Conservation (phyloP, 805 yeast species). For the Wickerhamomyces pijperi region DNA sequence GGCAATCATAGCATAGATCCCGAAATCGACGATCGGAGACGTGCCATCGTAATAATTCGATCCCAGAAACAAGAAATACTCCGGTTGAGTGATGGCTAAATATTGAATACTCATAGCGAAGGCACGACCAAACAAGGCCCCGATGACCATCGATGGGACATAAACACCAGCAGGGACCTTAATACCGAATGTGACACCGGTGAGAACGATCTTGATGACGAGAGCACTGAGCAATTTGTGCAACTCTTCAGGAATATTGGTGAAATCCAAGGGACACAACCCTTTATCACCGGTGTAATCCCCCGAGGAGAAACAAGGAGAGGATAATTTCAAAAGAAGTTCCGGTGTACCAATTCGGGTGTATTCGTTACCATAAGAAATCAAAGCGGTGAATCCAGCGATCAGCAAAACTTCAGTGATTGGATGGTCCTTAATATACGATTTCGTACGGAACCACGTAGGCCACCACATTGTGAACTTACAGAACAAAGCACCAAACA, state of each 20-base stretch:
- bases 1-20: slow-evolving; percentile 42
- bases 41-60: slow-evolving; percentile 6
- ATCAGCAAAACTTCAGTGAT: slow-evolving; percentile 33
- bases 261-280: slow-evolving; percentile 18
- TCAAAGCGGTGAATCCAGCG: slow-evolving; percentile 32
- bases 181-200: slow-evolving; percentile 44
- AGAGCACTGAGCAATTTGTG: slow-evolving; percentile 29
- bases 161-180: slow-evolving; percentile 52
- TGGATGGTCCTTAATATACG: slow-evolving; percentile 27
- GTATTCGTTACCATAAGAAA: slow-evolving; percentile 37
- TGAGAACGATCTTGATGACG: slow-evolving; percentile 31
- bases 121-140: slow-evolving; percentile 46
- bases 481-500: slow-evolving; percentile 40
- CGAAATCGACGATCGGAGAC: slow-evolving; percentile 30
- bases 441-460: slow-evolving; percentile 23
- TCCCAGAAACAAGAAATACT: slow-evolving; percentile 2
- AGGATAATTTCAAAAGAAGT: slow-evolving; percentile 35
- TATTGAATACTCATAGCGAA: slow-evolving; percentile 34
- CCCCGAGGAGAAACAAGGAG: slow-evolving; percentile 27
- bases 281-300: slow-evolving; percentile 10
- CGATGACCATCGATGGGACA: slow-evolving; percentile 54
- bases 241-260: slow-evolving; percentile 23
- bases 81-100: slow-evolving; percentile 20
- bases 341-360: slow-evolving; percentile 39
- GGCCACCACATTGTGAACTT: slow-evolving; percentile 32